Evolutionary conservation across 2,329 filamentous ascomycete genomes (phyloP), one percentile per base, ranked within the genome.

Genomic region (Berkeleyomyces rouxiae): DNA sequence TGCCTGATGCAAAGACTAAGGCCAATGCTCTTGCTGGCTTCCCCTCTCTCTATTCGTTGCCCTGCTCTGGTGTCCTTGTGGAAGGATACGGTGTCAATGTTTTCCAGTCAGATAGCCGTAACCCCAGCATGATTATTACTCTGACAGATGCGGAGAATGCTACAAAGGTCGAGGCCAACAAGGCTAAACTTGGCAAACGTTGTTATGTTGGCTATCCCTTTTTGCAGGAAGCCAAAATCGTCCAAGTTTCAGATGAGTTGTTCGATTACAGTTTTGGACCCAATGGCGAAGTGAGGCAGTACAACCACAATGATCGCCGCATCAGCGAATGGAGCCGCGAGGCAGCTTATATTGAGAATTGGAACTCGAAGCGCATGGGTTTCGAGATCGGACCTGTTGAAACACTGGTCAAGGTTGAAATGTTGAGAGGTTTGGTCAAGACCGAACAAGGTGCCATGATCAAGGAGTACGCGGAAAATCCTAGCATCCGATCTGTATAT

Each of bases 161-260:
- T 43, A 84, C 86, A 58, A 87, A 82, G 66, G 78, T 85, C 31
- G 84, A 88, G 67, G 76, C 82, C 62, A 91, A 91, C 62, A 89
- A 90, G 71, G 75, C 77, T 59, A 92, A 90, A 70, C 79, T 99
- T 53, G 92, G 91, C 53, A 82, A 92, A 72, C 84, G 85, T 65
- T 91, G 95, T 65, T 90, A 90, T 71, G 88, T 97, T 65, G 91
- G 92, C 44, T 99, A 95, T 70, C 93, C 93, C 1, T 99, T 96
- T 75, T 75, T 99, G 66, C 88, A 95, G 68, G 95, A 99, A 74
- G 93, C 89, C 61, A 92, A 92, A 74, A 85, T 99, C 39, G 80
- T 89, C 60, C 86, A 85, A 62, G 88, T 97, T 1, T 92, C 90
- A 0, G 93, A 99, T 71, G 92, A 97, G 72, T 78, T 97, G 37